Percentiles rank a stretch among this genome's conserved stretches.
Evolutionary conservation across 208 protist species (phyloP).

Genomic region (Trypanosoma cruzi): DNA sequence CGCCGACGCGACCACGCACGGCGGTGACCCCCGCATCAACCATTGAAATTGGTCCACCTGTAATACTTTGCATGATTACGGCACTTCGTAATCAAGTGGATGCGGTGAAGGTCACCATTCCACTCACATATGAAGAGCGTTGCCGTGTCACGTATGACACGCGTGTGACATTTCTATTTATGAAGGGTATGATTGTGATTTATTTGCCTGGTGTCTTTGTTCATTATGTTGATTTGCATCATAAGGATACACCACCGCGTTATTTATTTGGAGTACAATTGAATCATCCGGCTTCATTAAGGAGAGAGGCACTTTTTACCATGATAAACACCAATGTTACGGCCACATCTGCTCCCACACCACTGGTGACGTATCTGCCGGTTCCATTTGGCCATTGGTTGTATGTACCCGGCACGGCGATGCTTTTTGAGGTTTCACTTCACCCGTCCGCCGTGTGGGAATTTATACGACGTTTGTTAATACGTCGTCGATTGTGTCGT

Average conservation of each 20-base stretch:
- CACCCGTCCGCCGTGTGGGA: slow-evolving; percentile 5
- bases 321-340: background rate
- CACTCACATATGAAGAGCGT: slow-evolving; percentile 18
- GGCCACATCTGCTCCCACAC: background rate
- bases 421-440: slow-evolving; percentile 16
- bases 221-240: slow-evolving; percentile 30
- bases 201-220: slow-evolving; percentile 25
- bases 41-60: slow-evolving; percentile 1
- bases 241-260: slow-evolving; percentile 22
- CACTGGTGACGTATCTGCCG: slow-evolving; percentile 10
- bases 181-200: slow-evolving; percentile 30
- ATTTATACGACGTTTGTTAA: slow-evolving; percentile 4
- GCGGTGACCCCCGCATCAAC: background rate
- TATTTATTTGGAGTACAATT: slow-evolving; percentile 30
- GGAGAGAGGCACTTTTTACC: background rate
- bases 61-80: slow-evolving; percentile 28
- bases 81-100: slow-evolving; percentile 27
- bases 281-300: background rate
- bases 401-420: slow-evolving; percentile 14
- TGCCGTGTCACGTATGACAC: slow-evolving; percentile 9
- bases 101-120: slow-evolving; percentile 16
- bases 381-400: slow-evolving; percentile 17
- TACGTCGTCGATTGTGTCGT: slow-evolving; percentile 2
- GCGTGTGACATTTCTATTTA: slow-evolving; percentile 24
- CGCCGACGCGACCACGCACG: too few species aligned